Evolutionary conservation across 2,329 filamentous ascomycete species (phyloP), one percentile per base, ranked within the genome.

Genomic region (Thelonectria discophora): DNA sequence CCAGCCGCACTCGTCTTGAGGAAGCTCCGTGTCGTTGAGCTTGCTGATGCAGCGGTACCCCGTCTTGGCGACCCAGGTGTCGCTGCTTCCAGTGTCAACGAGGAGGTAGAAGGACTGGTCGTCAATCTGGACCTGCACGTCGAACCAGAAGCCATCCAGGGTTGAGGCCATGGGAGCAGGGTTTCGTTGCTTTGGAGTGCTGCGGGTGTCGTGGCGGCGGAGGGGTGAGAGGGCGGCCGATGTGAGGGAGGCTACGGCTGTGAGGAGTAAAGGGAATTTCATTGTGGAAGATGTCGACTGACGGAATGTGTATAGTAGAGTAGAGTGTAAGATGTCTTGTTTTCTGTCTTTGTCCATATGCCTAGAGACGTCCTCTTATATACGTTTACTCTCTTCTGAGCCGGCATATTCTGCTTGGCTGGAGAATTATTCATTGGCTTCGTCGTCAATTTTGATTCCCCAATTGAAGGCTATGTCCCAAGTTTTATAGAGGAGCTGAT

Each of bases 21-120:
- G 21, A 34, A 67, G 30, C 9, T 59, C 56, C 6, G 39, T 24
- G 12, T 56, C 54, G 32, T 55, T 53, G 13, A 54, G 42, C 10
- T 20, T 45, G 37, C 59, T 58, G 34, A 66, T 45, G 40, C 64
- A 68, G 24, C 55, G 56, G 21, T 63, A 68, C 45, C 58, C 60
- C 3, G 55, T 60, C 15, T 47, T 45, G 21, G 61, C 64, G 20
- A 67, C 64, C 60, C 60, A 59, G 15, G 56, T 61, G 37, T 68
- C 65, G 32, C 64, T 62, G 64, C 65, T 68, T 4, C 65, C 64
- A 1, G 64, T 66, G 46, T 66, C 66, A 13, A 65, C 57, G 10
- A 65, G 42, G 9, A 68, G 62, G 40, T 52, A 54, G 43, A 66
- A 68, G 9, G 64, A 55, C 49, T 68, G 62, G 52, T 58, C 46